Base-by-base conservation (phyloP, 768 basidiomycete species). In the Boletus barrowsii region DNA sequence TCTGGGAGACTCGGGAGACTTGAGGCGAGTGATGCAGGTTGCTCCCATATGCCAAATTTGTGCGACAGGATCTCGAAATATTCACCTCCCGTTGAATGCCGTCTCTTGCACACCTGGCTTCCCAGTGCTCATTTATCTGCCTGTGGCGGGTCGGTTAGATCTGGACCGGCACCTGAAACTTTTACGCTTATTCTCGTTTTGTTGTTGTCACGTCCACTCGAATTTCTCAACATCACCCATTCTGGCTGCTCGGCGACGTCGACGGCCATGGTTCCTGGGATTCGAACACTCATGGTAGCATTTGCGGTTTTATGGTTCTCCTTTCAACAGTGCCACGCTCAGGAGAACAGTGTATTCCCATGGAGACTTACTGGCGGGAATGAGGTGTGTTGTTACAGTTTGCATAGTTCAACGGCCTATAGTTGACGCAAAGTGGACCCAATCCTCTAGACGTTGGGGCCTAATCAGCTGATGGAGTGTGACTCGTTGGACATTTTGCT, bases 141-240 rank as follows among this genome's bases (percentile, higher is more conserved):
- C 39, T 33, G 30, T 57, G 47, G 54, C 30, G 39, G 14, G 45
- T 48, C 40, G n/a, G 55, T 45, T 20, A 43, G 51, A 50, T 37
- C 42, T 50, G 61, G 61, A 63, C 66, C 54, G 61, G 58, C 48
- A 51, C 58, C 42, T 47, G 26, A 6, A 46, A 32, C 37, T 17
- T 57, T 45, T 35, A 3, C 51, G 35, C 26, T 14, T 42, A 40
- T 47, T 37, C 35, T 24, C 18, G 29, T 43, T 49, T 45, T 33
- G 15, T 44, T 46, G 35, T 36, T 11, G 35, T 13, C 30, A 41
- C 47, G 10, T 62, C 40, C 47, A 11, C 22, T n/a, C 22, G 13
- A 33, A n/a, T 32, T 41, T 24, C 24, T 26, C 18, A 43, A 40
- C 45, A 33, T 40, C 11, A 3, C 33, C 32, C 13, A 17, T 32